phyloP scores from a whole-genome alignment of 1,139 yeast species.

The Citeromyces hawaiiensis region DNA sequence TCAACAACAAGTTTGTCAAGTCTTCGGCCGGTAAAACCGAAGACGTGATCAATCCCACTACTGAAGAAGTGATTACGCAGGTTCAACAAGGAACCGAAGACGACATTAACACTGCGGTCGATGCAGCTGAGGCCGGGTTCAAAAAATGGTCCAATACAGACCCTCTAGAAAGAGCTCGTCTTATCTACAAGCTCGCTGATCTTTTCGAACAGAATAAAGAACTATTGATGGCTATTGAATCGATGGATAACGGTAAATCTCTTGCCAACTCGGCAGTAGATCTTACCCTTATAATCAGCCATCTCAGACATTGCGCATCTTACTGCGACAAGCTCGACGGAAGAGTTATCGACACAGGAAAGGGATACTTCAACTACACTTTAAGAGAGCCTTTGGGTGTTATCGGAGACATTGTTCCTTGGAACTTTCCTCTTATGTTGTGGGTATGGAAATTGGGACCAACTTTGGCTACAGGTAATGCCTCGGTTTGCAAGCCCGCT shows the following conservation, averaged over 20 bases:
- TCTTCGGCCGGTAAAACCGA: slow-evolving; percentile 26
- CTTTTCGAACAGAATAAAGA: slow-evolving; percentile 37
- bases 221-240: slow-evolving; percentile 38
- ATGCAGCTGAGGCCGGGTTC: slow-evolving; percentile 45
- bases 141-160: slow-evolving; percentile 26
- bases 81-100: slow-evolving; percentile 55
- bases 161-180: slow-evolving; percentile 30
- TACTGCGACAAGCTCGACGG: slow-evolving; percentile 78
- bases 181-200: slow-evolving; percentile 34
- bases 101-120: slow-evolving; percentile 53
- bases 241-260: slow-evolving; percentile 50
- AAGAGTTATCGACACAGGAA: slow-evolving; percentile 45
- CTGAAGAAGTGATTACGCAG: slow-evolving; percentile 51
- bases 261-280: slow-evolving; percentile 31
- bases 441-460: slow-evolving; percentile 77
- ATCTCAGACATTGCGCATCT: slow-evolving; percentile 63
- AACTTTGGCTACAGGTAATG: slow-evolving; percentile 72
- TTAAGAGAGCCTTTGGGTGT: slow-evolving; percentile 62
- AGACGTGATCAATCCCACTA: slow-evolving; percentile 33
- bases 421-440: slow-evolving; percentile 80
- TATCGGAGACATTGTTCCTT: slow-evolving; percentile 75
- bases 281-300: slow-evolving; percentile 39
- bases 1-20: slow-evolving; percentile 62
- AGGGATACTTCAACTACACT: slow-evolving; percentile 40
- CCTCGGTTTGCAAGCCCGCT: slow-evolving; percentile 70